phyloP scores from a whole-genome alignment of 371 early-diverging fungal genomes.

The Syncephalastrum racemosum region DNA sequence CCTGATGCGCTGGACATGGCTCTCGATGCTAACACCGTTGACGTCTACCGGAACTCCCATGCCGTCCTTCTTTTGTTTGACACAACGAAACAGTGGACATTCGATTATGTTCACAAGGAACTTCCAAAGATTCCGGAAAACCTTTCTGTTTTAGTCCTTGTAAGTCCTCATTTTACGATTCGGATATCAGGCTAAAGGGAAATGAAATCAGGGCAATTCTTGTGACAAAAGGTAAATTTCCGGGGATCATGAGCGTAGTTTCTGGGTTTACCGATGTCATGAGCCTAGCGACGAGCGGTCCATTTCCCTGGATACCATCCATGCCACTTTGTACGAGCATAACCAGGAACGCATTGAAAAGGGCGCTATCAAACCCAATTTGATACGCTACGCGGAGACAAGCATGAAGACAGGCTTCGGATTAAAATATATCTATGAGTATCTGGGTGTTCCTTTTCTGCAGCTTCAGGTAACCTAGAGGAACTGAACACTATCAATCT shows the following conservation, averaged over 20 bases:
- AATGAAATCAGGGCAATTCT: slow-evolving; percentile 42
- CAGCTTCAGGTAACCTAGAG: slow-evolving; percentile 52
- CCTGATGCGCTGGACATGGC: slow-evolving; percentile 22
- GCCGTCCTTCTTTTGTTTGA: slow-evolving; percentile 62
- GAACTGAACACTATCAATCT: background rate
- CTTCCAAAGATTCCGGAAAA: slow-evolving; percentile 54
- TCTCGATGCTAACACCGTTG: slow-evolving; percentile 65
- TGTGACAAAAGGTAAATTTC: slow-evolving; percentile 39
- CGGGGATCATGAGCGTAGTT: background rate
- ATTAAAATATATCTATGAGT: slow-evolving; percentile 60
- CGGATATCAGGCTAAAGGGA: no score
- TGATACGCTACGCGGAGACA: slow-evolving; percentile 60
- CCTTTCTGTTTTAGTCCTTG: slow-evolving; percentile 58
- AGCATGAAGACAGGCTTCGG: slow-evolving; percentile 66
- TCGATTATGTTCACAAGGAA: slow-evolving; percentile 57
- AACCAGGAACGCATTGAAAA: slow-evolving; percentile 44
- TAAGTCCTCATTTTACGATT: slow-evolving; percentile 20
- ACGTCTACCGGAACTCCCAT: slow-evolving; percentile 66
- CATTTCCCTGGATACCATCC: slow-evolving; percentile 34
- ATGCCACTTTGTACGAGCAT: slow-evolving; percentile 42
- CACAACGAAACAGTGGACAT: slow-evolving; percentile 64
- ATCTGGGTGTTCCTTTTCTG: slow-evolving; percentile 63
- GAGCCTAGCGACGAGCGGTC: slow-evolving; percentile 24
- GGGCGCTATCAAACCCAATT: slow-evolving; percentile 51
- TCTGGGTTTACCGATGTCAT: background rate